Evolutionary conservation across 2,329 filamentous ascomycete genomes (phyloP).

Genomic region (Exophiala sp.): DNA sequence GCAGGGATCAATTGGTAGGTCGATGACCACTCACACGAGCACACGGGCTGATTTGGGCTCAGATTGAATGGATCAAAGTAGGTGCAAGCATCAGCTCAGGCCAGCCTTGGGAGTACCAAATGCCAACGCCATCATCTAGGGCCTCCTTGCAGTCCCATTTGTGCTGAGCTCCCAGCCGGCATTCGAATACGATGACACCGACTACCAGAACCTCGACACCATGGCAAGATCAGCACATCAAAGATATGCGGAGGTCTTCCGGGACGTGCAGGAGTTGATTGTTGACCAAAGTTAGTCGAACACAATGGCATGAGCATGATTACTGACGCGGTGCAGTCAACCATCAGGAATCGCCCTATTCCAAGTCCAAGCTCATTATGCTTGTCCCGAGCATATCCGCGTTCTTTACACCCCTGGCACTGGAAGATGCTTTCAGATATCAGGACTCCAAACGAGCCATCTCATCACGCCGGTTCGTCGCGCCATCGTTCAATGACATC

Average conservation of each 20-base stretch:
- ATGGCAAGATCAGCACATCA: constrained; percentile 79
- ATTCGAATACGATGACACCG: constrained; percentile 67
- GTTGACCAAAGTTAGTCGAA: constrained; percentile 73
- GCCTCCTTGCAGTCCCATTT: constrained; percentile 88
- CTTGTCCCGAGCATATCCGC: constrained; percentile 87
- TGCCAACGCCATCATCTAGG: constrained; percentile 38
- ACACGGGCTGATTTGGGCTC: too few species aligned
- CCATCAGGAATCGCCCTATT: constrained; percentile 22
- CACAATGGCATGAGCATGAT: neutral
- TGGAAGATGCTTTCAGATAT: constrained; percentile 86
- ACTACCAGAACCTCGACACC: constrained; percentile 49
- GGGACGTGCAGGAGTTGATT: constrained; percentile 86
- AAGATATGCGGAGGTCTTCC: constrained; percentile 92
- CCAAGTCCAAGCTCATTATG: constrained; percentile 83
- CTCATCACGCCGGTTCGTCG: constrained; percentile 85
- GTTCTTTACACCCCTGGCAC: constrained; percentile 84
- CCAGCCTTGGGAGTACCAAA: neutral
- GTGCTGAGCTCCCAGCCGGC: constrained; percentile 94
- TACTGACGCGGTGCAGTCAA: constrained; percentile 17
- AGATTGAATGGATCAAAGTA: constrained; percentile 89
- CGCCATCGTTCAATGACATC: constrained; percentile 95
- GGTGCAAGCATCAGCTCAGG: neutral
- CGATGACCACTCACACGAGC: too few species aligned
- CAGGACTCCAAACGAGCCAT: constrained; percentile 85
- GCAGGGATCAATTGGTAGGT: constrained; percentile 81